Conservation (phyloP, 306 rosid species). For the Fragaria nilgerrensis region DNA sequence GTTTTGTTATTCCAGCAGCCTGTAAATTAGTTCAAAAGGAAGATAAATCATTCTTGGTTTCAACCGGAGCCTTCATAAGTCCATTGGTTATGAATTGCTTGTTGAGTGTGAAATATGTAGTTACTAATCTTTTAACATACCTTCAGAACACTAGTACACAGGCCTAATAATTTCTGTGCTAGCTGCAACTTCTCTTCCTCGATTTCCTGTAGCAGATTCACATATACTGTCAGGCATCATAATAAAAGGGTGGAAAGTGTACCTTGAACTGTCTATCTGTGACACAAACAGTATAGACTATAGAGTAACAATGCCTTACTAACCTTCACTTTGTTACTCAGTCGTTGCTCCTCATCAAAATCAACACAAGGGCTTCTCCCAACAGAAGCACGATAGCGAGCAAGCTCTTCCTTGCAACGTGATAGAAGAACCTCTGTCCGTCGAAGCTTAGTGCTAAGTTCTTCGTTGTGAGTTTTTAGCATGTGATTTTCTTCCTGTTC, state of each 20-base stretch:
- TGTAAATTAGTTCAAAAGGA: constrained; percentile 29
- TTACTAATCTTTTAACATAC: constrained; percentile 26
- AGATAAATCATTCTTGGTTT: neutral
- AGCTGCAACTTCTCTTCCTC: constrained; percentile 81
- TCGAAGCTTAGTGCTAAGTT: constrained; percentile 60
- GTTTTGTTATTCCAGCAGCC: constrained; percentile 81
- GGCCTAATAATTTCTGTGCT: constrained; percentile 67
- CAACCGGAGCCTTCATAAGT: neutral
- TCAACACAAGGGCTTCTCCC: constrained; percentile 45
- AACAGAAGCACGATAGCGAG: constrained; percentile 50
- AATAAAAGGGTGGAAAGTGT: neutral
- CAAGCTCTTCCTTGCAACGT: constrained; percentile 68
- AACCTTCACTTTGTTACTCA: constrained; percentile 71
- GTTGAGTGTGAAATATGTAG: constrained; percentile 5
- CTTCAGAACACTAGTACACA: constrained; percentile 71
- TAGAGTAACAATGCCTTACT: constrained; percentile 10
- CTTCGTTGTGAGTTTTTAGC: constrained; percentile 67
- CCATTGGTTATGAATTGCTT: constrained; percentile 6
- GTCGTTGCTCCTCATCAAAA: constrained; percentile 75
- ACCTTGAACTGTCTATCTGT: neutral
- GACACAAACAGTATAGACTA: neutral
- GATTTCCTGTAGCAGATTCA: constrained; percentile 52
- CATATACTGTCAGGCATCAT: constrained; percentile 20
- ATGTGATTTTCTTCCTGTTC: constrained; percentile 86
- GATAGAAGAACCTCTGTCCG: constrained; percentile 50